phyloP scores from a whole-genome alignment of 179 eudicot species.

The Silene coronaria region DNA sequence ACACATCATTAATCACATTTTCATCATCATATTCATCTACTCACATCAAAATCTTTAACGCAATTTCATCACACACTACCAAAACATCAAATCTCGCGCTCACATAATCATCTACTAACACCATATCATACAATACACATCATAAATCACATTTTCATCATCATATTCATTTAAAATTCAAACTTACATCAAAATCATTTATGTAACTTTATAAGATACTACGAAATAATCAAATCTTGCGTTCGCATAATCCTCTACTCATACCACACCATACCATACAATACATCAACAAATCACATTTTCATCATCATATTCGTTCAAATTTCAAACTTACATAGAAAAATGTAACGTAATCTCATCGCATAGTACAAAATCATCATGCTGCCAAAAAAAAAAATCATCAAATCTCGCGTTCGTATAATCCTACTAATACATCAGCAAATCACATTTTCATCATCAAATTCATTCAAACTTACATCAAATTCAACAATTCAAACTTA shows the following conservation, averaged over 20 bases:
- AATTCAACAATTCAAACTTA: too few relatives aligned
- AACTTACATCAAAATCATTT: not conserved
- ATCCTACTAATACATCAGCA: not conserved
- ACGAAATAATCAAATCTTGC: not conserved
- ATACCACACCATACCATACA: too few relatives aligned
- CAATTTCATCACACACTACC: not conserved
- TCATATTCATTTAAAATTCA: not conserved
- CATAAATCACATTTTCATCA: conserved; percentile 2
- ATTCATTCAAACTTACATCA: not conserved
- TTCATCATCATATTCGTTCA: too few relatives aligned
- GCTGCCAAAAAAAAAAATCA: too few relatives aligned
- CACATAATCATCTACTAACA: not conserved
- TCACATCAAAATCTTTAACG: not conserved
- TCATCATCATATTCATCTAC: not conserved
- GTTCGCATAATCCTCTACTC: not conserved
- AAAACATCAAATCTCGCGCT: not conserved
- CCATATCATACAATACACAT: not conserved
- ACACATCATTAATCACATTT: conserved; percentile 5
- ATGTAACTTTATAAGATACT: not conserved
- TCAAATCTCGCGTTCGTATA: not conserved
- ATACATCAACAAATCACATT: too few relatives aligned
- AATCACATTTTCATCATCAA: conserved; percentile 1
- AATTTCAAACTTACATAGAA: too few relatives aligned
- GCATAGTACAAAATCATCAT: too few relatives aligned
- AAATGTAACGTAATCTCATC: too few relatives aligned